Base-by-base conservation (phyloP, 768 basidiomycete species). In the Amanita phalloides region DNA sequence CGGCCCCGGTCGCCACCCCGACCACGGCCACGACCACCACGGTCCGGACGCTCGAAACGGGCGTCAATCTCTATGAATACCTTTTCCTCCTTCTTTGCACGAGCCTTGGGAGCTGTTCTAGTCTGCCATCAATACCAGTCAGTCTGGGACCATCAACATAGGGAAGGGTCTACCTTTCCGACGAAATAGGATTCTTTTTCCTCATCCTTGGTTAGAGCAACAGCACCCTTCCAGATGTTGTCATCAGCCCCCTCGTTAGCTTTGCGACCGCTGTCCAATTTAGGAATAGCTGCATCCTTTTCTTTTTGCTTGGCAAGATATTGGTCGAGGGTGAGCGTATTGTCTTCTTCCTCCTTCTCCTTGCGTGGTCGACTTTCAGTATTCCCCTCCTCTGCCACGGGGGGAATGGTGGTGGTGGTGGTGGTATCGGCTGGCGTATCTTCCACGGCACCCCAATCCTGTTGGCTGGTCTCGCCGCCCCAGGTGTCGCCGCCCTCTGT, bases 281-380 rank as follows among this genome's bases (percentile, higher is more conserved):
- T 90, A 62, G 86, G 88, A 43, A 91, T 66, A 61, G 67, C 62
- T 42, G 74, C 56, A 1, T 78, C 76, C 62, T 75, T 76, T 56
- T 84, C 82, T 66, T 79, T 82, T 66, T 86, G 74, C 69, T 90
- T 82, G 58, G 90, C 86, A 55, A 88, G 74, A 73, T 93, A 98
- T 65, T 97, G 86, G 47, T 96, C 94, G 63, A 93, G 77, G 38
- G 94, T 94, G 62, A 96, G 79, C 41, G 90, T 92, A 69, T 92
- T 90, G 68, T 94, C 91, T 65, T 92, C 90, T 59, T 93, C 91
- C 62, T 82, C 78, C 58, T 74, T 70, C 49, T 82, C 78, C 57
- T 68, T 76, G 63, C 74, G 63, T 59, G 67, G 52, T 64, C 71
- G 64, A 55, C 66, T 57, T 59, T 72, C 66, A 55, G 64, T 48